A percentile compares a stretch with the other conserved stretches of the same genome.
These are phyloP conservation scores for Smallanthus sonchifolius DNA, from an alignment of 129 eudicot species.

Conservation along the genomic window DNA sequence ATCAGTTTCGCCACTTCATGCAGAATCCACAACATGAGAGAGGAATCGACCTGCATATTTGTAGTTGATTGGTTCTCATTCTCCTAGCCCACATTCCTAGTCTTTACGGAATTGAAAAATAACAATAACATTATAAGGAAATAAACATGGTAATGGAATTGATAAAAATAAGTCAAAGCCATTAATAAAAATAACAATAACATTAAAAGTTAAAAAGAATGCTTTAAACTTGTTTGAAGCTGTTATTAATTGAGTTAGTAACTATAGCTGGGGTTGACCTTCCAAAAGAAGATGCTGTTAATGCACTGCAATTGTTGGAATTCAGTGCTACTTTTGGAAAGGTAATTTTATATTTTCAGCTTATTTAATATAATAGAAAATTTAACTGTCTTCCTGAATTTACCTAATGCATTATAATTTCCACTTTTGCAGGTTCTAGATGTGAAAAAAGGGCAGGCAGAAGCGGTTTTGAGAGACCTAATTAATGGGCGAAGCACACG, in stretches of 20 bases:
- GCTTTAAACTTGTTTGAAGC: slow-evolving; percentile 8
- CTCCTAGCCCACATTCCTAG: too few relatives aligned
- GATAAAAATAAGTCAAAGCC: too few relatives aligned
- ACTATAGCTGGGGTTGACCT: slow-evolving; percentile 57
- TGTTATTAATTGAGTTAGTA: slow-evolving; percentile 39
- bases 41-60: too few relatives aligned
- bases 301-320: slow-evolving; percentile 80
- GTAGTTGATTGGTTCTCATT: too few relatives aligned
- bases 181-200: too few relatives aligned
- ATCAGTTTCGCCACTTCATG: too few relatives aligned
- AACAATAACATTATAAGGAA: too few relatives aligned
- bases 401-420: not conserved
- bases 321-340: slow-evolving; percentile 85
- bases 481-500: slow-evolving; percentile 47
- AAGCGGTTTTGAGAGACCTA: slow-evolving; percentile 59
- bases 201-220: slow-evolving; percentile 15
- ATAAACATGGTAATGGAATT: too few relatives aligned
- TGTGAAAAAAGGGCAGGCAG: slow-evolving; percentile 69
- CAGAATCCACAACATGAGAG: too few relatives aligned
- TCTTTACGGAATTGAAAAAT: too few relatives aligned
- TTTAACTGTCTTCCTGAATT: not conserved
- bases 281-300: slow-evolving; percentile 66
- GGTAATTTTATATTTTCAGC: slow-evolving; percentile 40
- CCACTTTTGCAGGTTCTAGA: slow-evolving; percentile 43
- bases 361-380: not conserved